phyloP scores from a whole-genome alignment of 768 basidiomycete genomes.

The Trametes cinnabarina region DNA sequence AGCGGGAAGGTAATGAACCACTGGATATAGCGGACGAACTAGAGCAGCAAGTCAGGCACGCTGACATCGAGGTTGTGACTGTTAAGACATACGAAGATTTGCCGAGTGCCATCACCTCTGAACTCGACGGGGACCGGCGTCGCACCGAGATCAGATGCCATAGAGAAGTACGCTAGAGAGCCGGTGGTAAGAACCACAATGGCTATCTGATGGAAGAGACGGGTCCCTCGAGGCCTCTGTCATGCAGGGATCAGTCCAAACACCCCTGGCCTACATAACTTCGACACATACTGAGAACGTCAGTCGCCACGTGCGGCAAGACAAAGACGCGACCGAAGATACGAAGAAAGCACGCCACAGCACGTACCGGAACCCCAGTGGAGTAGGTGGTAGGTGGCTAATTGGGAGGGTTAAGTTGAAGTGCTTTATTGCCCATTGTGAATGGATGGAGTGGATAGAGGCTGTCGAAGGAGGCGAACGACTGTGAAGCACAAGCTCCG shows the following conservation, averaged over 20 bases:
- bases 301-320: conserved; percentile 37
- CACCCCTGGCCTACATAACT: not conserved
- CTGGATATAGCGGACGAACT: conserved; percentile 51
- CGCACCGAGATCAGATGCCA: conserved; percentile 55
- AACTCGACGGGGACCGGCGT: conserved; percentile 47
- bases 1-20: conserved; percentile 55
- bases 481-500: not conserved
- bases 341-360: conserved; percentile 55
- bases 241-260: not conserved
- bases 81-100: conserved; percentile 41
- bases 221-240: conserved; percentile 38
- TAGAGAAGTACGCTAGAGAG: conserved; percentile 47
- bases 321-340: conserved; percentile 45
- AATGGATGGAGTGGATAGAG: not conserved
- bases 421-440: conserved; percentile 30
- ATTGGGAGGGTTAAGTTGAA: conserved; percentile 35
- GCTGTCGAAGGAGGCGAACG: not conserved
- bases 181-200: conserved; percentile 47
- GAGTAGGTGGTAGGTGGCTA: conserved; percentile 43
- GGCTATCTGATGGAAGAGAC: conserved; percentile 51
- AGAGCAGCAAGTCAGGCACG: not conserved
- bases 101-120: conserved; percentile 37
- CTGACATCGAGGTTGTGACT: not conserved
- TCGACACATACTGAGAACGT: conserved; percentile 31
- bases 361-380: conserved; percentile 47